Evolutionary conservation across 2,329 filamentous ascomycete genomes (phyloP), one percentile per base, ranked within the genome.

Genomic region (Colletotrichum cereale): DNA sequence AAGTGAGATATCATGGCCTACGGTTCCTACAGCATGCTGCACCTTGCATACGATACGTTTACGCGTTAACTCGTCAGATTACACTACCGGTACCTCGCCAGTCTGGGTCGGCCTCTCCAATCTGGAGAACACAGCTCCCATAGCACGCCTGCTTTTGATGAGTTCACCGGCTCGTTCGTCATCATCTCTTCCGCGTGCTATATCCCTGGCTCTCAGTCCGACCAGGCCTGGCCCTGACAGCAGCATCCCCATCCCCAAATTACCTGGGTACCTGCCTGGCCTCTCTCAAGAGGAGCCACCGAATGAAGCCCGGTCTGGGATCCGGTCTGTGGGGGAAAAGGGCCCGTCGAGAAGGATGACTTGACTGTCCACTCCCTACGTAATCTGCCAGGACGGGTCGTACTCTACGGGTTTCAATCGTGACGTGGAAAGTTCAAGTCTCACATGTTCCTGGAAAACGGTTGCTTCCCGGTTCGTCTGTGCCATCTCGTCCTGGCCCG

Each of bases 141-240:
- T 48, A 38, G 36, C n/a, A 36, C 31, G 36, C 38, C 21, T 31
- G 38, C 40, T 26, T 26, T 5, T n/a, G n/a, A n/a, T n/a, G n/a
- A 34, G 36, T 47, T 47, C 47, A 14, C 29, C 57, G 38, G 64
- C 64, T 67, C 26, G 52, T 52, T 53, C 26, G 62, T 61, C 36
- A 42, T 55, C 48, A 29, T 62, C 56, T 62, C 63, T 67, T 57
- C 67, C 63, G 44, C 24, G 50, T 62, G 38, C 42, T 61, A 21
- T 48, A 56, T 57, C 60, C 60, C 60, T 61, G 44, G n/a, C 55
- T 10, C 12, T 11, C 21, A 6, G n/a, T 8, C 34, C 42, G n/a
- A 26, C 6, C 48, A 11, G 26, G 21, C 3, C 61, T 34, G 62
- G 36, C 42, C 63, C 48, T 62, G 38, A 48, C 67, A 71, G 26